phyloP scores from a whole-genome alignment of 805 yeast genomes.

The Yamadazyma takamatsuzukensis region DNA sequence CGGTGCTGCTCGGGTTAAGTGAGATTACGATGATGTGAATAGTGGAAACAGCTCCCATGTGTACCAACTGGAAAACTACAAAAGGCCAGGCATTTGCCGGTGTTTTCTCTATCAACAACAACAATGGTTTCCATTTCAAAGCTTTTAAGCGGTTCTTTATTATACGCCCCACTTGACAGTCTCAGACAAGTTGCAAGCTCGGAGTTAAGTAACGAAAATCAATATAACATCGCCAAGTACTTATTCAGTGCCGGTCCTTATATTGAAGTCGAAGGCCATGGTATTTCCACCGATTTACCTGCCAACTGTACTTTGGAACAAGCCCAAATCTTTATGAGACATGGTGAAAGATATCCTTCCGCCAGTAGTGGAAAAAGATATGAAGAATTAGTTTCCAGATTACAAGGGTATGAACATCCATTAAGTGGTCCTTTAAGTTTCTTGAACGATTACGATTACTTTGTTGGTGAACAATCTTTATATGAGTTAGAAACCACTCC shows the following conservation, averaged over 20 bases:
- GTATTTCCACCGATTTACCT: slow-evolving; percentile 47
- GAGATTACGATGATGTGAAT: too few relatives aligned
- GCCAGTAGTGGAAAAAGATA: slow-evolving; percentile 19
- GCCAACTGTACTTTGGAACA: slow-evolving; percentile 52
- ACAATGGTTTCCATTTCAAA: slow-evolving; percentile 1
- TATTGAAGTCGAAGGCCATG: slow-evolving; percentile 46
- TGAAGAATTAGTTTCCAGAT: slow-evolving; percentile 20
- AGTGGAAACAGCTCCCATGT: not conserved
- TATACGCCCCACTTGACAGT: not conserved
- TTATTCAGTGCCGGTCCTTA: slow-evolving; percentile 56
- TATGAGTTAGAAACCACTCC: slow-evolving; percentile 49
- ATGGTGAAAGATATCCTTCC: slow-evolving; percentile 67
- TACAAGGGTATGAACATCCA: slow-evolving; percentile 16
- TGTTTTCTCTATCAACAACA: too few relatives aligned
- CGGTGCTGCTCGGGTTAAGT: too few relatives aligned
- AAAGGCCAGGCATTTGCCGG: too few relatives aligned
- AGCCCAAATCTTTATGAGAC: slow-evolving; percentile 67
- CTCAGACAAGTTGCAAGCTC: slow-evolving; percentile 13
- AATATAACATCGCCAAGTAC: slow-evolving; percentile 44
- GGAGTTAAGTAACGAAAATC: slow-evolving; percentile 35
- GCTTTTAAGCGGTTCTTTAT: not conserved
- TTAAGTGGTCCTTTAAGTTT: slow-evolving; percentile 50
- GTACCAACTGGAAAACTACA: not conserved
- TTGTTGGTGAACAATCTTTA: slow-evolving; percentile 26
- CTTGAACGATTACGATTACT: slow-evolving; percentile 49